A percentile compares a stretch with the other conserved stretches of the same genome.
These are phyloP conservation scores for Daldinia bambusicola DNA, from an alignment of 495 filamentous ascomycete genomes.

Conservation along the genomic window DNA sequence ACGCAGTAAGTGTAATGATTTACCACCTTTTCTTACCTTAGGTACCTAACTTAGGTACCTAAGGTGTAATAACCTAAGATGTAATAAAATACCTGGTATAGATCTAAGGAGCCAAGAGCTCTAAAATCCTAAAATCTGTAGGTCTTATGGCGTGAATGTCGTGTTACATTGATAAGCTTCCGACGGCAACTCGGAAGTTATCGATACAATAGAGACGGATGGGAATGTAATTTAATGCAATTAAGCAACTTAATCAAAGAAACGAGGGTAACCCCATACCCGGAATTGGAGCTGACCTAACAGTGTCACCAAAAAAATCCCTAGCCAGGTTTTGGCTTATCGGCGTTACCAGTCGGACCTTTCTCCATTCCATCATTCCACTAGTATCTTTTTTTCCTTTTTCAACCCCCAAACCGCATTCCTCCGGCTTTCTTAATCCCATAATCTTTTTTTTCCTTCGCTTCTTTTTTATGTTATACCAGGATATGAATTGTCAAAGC, in stretches of 20 bases:
- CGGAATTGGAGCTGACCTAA: slow-evolving; percentile 4
- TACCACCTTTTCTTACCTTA: no score
- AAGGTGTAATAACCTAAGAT: no score
- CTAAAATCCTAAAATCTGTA: neutral
- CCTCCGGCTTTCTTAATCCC: slow-evolving; percentile 1
- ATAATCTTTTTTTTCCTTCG: slow-evolving; percentile 4
- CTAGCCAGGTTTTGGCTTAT: neutral
- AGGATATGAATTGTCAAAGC: slow-evolving; percentile 55
- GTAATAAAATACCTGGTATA: no score
- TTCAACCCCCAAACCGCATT: neutral
- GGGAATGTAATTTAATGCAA: neutral
- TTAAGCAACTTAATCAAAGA: neutral
- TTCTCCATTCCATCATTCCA: slow-evolving; percentile 9
- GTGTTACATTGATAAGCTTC: neutral
- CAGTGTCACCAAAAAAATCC: neutral
- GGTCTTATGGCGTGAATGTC: neutral
- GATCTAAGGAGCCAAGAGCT: neutral
- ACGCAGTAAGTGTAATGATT: neutral
- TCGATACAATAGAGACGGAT: neutral
- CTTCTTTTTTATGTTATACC: neutral
- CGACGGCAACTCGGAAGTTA: neutral
- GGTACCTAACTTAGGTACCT: neutral
- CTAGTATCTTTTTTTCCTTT: slow-evolving; percentile 5
- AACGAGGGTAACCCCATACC: neutral
- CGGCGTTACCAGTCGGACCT: slow-evolving; percentile 6